Evolutionary conservation across 495 filamentous ascomycete genomes (phyloP).

Genomic region (Aspergillus funiculosus): DNA sequence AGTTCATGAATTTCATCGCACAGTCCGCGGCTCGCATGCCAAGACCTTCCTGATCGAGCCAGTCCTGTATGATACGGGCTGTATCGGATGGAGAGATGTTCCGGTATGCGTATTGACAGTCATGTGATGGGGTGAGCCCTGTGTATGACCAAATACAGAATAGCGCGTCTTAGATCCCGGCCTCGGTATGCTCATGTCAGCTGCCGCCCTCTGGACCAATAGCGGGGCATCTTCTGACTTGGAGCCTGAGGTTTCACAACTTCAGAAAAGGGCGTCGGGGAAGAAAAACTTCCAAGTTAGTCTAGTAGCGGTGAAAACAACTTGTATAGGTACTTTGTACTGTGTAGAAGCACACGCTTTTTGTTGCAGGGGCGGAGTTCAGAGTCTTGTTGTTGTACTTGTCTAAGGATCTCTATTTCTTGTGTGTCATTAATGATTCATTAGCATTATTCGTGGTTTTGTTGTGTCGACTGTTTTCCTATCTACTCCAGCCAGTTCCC

Average conservation of each 20-base stretch:
- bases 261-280: too few species aligned
- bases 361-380: too few species aligned
- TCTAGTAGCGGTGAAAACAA: too few species aligned
- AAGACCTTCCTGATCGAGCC: conserved; percentile 33
- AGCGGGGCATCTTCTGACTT: too few species aligned
- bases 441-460: conserved; percentile 4
- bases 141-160: background rate
- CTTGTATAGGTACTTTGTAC: too few species aligned
- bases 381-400: too few species aligned
- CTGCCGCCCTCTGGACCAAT: conserved; percentile 8
- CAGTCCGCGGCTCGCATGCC: conserved; percentile 36
- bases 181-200: conserved; percentile 9
- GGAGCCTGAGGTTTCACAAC: too few species aligned
- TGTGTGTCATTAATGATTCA: conserved; percentile 11
- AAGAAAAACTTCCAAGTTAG: too few species aligned
- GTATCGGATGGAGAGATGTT: conserved; percentile 22
- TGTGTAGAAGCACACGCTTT: conserved; percentile 2
- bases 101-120: conserved; percentile 22
- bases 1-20: conserved; percentile 47
- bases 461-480: conserved; percentile 12
- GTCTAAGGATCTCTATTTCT: background rate
- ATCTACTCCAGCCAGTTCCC: conserved; percentile 13
- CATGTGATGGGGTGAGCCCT: conserved; percentile 33
- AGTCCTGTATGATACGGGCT: conserved; percentile 11
- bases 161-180: background rate